Evolutionary conservation across 2,329 filamentous ascomycete genomes (phyloP).

Genomic region (Arthroderma uncinatum): DNA sequence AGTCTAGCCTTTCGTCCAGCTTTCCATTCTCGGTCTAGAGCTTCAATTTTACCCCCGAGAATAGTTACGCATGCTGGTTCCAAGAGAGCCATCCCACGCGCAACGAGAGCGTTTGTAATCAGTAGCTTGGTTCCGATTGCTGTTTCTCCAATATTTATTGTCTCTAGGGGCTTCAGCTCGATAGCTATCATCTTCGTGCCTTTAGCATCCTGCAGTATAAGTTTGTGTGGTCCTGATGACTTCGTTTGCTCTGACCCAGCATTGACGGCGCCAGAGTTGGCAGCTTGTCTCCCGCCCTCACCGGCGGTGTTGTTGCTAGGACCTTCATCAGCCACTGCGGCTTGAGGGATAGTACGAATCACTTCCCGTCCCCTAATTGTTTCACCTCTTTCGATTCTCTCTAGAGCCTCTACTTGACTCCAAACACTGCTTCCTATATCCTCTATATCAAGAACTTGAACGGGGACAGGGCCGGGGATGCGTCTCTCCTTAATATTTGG

Average conservation of each 20-base stretch:
- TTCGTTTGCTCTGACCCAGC: conserved; percentile 8
- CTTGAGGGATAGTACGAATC: conserved; percentile 55
- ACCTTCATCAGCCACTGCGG: conserved; percentile 28
- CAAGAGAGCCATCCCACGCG: conserved; percentile 69
- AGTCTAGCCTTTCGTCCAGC: conserved; percentile 59
- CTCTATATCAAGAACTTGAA: conserved; percentile 78
- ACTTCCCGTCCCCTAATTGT: conserved; percentile 62
- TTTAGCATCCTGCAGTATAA: conserved; percentile 69
- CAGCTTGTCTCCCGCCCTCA: conserved; percentile 8
- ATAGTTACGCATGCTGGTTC: conserved; percentile 57
- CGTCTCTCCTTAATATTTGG: conserved; percentile 44
- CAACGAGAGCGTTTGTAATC: conserved; percentile 51
- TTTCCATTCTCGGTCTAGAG: conserved; percentile 66
- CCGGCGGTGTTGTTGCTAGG: conserved; percentile 9
- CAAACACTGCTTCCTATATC: conserved; percentile 70
- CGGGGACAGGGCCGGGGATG: conserved; percentile 53
- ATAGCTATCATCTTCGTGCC: conserved; percentile 60
- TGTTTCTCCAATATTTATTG: conserved; percentile 48
- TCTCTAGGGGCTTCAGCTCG: conserved; percentile 57
- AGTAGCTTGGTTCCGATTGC: conserved; percentile 75
- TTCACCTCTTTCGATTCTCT: conserved; percentile 41
- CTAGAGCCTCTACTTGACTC: conserved; percentile 70
- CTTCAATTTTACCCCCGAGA: conserved; percentile 79
- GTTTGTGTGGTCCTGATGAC: conserved; percentile 55
- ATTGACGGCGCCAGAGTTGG: conserved; percentile 13